Conservation (phyloP, 1,284 basidiomycete genomes). For the Ceratobasidium sp. region DNA sequence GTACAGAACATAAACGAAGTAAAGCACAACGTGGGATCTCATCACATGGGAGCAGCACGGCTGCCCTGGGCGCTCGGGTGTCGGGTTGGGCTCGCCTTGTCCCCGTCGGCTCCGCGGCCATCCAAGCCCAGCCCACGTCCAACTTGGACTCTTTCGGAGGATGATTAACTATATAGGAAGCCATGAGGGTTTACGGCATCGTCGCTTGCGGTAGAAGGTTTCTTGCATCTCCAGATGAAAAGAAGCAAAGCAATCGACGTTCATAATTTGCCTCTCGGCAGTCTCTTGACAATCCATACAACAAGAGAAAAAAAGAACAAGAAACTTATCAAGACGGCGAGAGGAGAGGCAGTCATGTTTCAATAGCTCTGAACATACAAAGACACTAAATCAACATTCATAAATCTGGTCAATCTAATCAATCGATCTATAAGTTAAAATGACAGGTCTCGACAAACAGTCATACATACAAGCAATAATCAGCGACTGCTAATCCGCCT, state of each 20-base stretch:
- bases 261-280: slow-evolving; percentile 39
- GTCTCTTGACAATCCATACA: slow-evolving; percentile 23
- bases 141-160: too few species aligned
- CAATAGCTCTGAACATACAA: not conserved
- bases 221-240: too few species aligned
- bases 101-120: too few species aligned
- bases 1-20: too few species aligned
- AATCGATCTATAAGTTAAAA: slow-evolving; percentile 25
- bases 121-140: too few species aligned
- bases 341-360: slow-evolving; percentile 28
- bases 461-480: slow-evolving; percentile 23
- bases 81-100: too few species aligned
- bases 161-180: too few species aligned
- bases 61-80: too few species aligned
- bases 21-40: too few species aligned
- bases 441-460: not conserved
- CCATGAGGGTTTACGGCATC: not conserved
- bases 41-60: too few species aligned
- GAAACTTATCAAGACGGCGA: slow-evolving; percentile 37
- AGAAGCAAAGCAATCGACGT: not conserved
- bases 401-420: slow-evolving; percentile 21
- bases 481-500: slow-evolving; percentile 26
- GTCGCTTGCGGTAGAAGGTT: not conserved
- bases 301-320: not conserved
- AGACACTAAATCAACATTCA: not conserved